Evolutionary conservation across 768 basidiomycete genomes (phyloP), one percentile per base, ranked within the genome.

Genomic region (Serendipita sp.): DNA sequence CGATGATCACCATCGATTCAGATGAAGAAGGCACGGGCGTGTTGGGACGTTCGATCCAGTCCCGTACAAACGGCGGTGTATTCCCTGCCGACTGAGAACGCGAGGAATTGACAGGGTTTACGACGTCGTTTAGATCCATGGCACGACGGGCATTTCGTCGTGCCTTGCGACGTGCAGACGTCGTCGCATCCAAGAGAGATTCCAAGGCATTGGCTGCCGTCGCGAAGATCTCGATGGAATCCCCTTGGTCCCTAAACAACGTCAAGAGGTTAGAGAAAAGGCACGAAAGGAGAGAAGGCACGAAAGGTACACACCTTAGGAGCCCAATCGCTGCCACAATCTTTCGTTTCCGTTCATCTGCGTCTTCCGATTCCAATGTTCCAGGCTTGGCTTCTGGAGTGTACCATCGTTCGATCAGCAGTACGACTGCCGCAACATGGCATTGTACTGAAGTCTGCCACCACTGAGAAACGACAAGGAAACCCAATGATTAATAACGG

Each of bases 341-440:
- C 55, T 60, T 60, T 8, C 55, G 55, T 60, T 34, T 23, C 33
- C 55, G 55, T 60, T 60, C 55, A n/a, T 60, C 55, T 8, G 55
- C 55, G 34, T 60, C 55, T 37, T 60, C 55, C 27, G 55, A 60
- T 18, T 60, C 55, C 16, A 60, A 36, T n/a, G 55, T 27, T 8
- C 55, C 55, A 8, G 55, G 29, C 55, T 60, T 60, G 4, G 55
- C 55, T 37, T 60, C 55, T 27, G 8, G 4, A 8, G 27, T 60
- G 18, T 60, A 60, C 55, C 55, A 60, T 18, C 55, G 4, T n/a
- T 60, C 55, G 27, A 60, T 37, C 11, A 60, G 55, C 11, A 60
- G 55, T 10, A 60, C 55, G n/a, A 60, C 27, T 1, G 55, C 55
- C 16, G 55, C 55, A 8, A 34, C 34, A 36, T 60, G 34, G 29